Conservation (phyloP, 225 moss, liverwort and hornwort genomes). For the Bryoerythrophyllum caledonicum region DNA sequence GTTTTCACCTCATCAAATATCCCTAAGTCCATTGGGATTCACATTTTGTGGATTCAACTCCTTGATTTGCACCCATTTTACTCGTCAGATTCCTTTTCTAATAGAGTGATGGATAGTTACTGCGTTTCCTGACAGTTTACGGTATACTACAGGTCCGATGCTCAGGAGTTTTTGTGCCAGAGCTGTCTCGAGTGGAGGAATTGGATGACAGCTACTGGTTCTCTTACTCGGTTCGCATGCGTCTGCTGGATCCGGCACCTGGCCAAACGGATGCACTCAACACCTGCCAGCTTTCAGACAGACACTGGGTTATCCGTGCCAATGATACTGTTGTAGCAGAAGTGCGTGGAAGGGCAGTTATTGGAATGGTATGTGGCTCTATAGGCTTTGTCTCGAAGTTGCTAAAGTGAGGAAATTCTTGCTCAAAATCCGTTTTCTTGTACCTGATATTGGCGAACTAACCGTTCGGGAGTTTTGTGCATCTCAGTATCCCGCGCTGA, state of each 20-base stretch:
- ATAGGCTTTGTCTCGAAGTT: constrained; percentile 2
- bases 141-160: constrained; percentile 67
- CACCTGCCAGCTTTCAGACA: constrained; percentile 68
- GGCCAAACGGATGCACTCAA: constrained; percentile 38
- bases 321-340: constrained; percentile 47
- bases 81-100: not conserved
- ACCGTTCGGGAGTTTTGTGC: constrained; percentile 20
- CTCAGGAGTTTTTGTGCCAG: constrained; percentile 90
- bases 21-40: not conserved
- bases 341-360: constrained; percentile 71
- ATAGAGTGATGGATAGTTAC: not conserved
- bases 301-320: constrained; percentile 80
- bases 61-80: constrained; percentile 1
- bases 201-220: constrained; percentile 61
- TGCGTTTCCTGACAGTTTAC: constrained; percentile 1
- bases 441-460: constrained; percentile 10
- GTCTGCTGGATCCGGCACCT: constrained; percentile 51
- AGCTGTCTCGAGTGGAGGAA: constrained; percentile 60
- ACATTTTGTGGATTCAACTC: not conserved
- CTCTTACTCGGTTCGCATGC: constrained; percentile 85
- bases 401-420: not conserved
- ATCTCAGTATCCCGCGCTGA: constrained; percentile 64
- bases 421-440: not conserved
- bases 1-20: constrained; percentile 3
- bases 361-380: constrained; percentile 61